Percentiles rank a stretch among this genome's conserved stretches.
Conservation (phyloP, 768 basidiomycete species). For the Strobilomyces confusus region DNA sequence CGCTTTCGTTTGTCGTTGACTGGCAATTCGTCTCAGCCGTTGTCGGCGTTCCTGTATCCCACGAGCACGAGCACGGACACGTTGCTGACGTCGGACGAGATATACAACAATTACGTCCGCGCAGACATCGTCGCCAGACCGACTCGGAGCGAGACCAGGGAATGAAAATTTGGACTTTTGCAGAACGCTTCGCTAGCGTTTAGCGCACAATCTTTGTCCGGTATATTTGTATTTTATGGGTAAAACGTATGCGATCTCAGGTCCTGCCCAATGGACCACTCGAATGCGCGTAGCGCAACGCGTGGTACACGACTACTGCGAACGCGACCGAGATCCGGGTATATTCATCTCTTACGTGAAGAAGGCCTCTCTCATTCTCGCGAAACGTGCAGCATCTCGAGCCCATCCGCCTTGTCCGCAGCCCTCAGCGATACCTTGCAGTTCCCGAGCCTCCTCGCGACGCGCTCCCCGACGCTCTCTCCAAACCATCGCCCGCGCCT, state of each 20-base stretch:
- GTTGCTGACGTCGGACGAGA: conserved; percentile 61
- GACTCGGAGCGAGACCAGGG: conserved; percentile 10
- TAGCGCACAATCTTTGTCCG: not conserved
- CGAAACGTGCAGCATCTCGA: conserved; percentile 6
- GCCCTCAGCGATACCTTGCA: conserved; percentile 3
- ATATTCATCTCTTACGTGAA: no score
- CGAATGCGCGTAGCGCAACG: no score
- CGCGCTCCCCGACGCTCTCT: conserved; percentile 4
- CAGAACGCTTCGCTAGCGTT: not conserved
- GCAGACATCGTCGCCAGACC: conserved; percentile 41
- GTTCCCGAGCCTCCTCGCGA: not conserved
- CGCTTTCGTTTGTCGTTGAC: not conserved
- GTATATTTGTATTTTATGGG: not conserved
- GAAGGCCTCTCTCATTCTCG: not conserved
- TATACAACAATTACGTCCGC: conserved; percentile 71
- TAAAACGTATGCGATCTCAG: not conserved
- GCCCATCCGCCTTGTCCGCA: not conserved
- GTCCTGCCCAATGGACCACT: no score
- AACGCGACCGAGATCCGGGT: no score
- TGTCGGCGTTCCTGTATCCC: conserved; percentile 63
- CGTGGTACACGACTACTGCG: no score
- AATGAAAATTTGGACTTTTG: not conserved
- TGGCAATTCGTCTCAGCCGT: conserved; percentile 33
- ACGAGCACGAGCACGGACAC: conserved; percentile 56
- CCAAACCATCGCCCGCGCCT: no score